These are phyloP conservation scores for Clavaria fumosa DNA, from an alignment of 768 basidiomycete genomes.

Conservation along the genomic window DNA sequence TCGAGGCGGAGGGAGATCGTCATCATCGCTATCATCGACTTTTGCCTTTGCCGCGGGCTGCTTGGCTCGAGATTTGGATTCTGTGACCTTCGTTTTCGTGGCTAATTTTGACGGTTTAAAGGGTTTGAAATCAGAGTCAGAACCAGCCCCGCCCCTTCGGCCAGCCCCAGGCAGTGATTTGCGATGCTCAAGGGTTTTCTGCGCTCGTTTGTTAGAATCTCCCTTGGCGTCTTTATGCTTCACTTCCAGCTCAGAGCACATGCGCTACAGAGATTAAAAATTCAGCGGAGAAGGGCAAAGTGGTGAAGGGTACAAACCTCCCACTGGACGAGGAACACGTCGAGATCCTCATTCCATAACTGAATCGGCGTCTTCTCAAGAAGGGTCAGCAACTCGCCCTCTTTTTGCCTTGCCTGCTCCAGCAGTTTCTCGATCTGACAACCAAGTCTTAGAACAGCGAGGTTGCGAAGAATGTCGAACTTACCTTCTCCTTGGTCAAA, in stretches of 20 bases:
- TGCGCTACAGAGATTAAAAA: conserved; percentile 25
- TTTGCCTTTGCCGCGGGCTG: conserved; percentile 11
- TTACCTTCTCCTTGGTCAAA: conserved; percentile 83
- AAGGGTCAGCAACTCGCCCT: conserved; percentile 60
- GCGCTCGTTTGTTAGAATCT: conserved; percentile 26
- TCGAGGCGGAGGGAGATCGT: conserved; percentile 6
- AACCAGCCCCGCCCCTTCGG: conserved; percentile 11
- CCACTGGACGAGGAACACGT: conserved; percentile 73
- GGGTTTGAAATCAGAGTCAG: conserved; percentile 15
- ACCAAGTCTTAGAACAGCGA: conserved; percentile 1
- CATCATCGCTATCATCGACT: conserved; percentile 10
- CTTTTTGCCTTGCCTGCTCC: conserved; percentile 68
- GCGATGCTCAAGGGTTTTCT: conserved; percentile 24
- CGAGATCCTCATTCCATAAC: conserved; percentile 85
- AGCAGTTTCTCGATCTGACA: conserved; percentile 69
- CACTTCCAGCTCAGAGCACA: conserved; percentile 30
- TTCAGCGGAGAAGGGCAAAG: not conserved
- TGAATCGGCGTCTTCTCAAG: conserved; percentile 66
- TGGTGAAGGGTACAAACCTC: conserved; percentile 37
- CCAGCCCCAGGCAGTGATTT: conserved; percentile 19
- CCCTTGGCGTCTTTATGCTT: conserved; percentile 29
- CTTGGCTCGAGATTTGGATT: conserved; percentile 12
- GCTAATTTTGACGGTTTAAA: conserved; percentile 16
- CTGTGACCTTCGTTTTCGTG: conserved; percentile 17
- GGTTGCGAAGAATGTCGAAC: conserved; percentile 3